Conservation (phyloP, 108 stramenopile genomes). For the Epithemia pelagica region DNA sequence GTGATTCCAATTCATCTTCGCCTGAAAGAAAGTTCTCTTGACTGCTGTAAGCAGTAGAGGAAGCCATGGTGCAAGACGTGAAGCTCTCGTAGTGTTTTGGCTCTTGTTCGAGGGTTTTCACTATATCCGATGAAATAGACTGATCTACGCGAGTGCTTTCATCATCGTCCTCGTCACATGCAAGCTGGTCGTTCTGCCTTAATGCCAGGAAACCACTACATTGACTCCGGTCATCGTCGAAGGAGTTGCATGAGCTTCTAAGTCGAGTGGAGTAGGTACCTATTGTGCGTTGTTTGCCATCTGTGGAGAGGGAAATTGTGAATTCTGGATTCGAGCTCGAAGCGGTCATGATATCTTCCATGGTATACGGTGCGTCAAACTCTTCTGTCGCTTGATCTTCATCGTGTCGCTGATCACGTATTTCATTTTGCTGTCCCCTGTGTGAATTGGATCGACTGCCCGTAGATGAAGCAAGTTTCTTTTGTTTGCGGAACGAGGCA, state of each 20-base stretch:
- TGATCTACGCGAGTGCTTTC: too few relatives aligned
- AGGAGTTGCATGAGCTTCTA: background rate
- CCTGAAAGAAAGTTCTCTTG: too few relatives aligned
- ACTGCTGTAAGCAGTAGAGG: too few relatives aligned
- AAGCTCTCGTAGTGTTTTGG: too few relatives aligned
- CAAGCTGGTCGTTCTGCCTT: background rate
- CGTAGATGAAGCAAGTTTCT: background rate
- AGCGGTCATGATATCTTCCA: background rate
- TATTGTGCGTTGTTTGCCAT: background rate
- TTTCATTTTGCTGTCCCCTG: background rate
- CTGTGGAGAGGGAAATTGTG: background rate
- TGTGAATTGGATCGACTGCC: background rate
- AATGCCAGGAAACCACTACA: background rate
- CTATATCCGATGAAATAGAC: too few relatives aligned
- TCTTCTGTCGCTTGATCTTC: conserved; percentile 38
- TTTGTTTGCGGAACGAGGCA: background rate
- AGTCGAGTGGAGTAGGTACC: background rate
- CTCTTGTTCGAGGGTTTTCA: too few relatives aligned
- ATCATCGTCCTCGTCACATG: background rate
- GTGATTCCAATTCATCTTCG: too few relatives aligned
- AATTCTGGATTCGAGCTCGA: background rate
- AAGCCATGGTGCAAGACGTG: too few relatives aligned
- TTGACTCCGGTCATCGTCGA: background rate
- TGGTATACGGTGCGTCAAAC: conserved; percentile 6
- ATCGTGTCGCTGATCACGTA: conserved; percentile 13